Evolutionary conservation across 2,329 filamentous ascomycete genomes (phyloP), one percentile per base, ranked within the genome.

Genomic region (Talaromyces pinophilus): DNA sequence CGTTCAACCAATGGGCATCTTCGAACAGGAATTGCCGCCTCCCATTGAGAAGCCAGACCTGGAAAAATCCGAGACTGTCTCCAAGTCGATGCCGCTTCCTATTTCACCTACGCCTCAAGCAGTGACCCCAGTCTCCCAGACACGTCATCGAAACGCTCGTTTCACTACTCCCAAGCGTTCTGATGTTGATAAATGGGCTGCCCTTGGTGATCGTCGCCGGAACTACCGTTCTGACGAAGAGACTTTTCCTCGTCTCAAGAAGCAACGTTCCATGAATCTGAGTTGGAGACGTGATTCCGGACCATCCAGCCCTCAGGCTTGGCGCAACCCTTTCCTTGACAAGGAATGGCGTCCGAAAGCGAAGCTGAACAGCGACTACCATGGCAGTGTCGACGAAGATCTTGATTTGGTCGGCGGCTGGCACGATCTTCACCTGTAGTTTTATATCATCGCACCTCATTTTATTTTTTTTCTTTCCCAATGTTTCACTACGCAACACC

Each of bases 321-420:
- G 74, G 40, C 78, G 78, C 35, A 78, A 78, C 57, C 72, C 77
- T 17, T 79, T 80, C 69, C 72, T 82, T 69, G 74, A 78, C 68
- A 80, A 79, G 68, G 80, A 81, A 68, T 82, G 84, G 78, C 86
- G 84, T 63, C 40, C 35, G 17, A 68, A 75, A 72, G 74, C 72
- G 72, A 79, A 75, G 65, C 68, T 70, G 48, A 71, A 74, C 52
- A 73, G 74, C 55, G 72, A 74, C 72, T 79, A 84, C 75, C 89
- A 90, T 81, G 86, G 74, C 64, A 78, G 73, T 55, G 66, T 79
- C 33, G 78, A 92, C 78, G 89, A 89, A 76, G 91, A 94, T 76
- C 82, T 93, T 83, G 93, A 96, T 87, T 96, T 94, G 90, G 92
- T 97, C 88, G 93, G 93, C 84, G 92, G 91, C 82, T 96, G 92